Evolutionary conservation across 148 eudicot genomes (phyloP).

Genomic region (Diospyros lotus): DNA sequence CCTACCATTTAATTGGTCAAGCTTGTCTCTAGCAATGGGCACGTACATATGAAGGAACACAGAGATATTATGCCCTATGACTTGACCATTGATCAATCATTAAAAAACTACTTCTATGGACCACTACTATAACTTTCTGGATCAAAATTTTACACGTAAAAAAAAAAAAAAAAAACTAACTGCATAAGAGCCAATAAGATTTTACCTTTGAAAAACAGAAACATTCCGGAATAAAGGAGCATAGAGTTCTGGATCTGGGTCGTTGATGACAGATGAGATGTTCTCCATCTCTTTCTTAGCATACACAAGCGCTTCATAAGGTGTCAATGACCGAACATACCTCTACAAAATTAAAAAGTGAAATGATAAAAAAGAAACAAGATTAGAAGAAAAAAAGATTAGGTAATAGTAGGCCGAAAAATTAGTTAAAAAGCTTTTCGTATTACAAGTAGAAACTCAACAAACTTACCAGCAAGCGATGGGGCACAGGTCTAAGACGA

Average conservation of each 20-base stretch:
- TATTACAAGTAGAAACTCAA: background rate
- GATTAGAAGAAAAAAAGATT: too few species aligned
- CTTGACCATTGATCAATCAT: background rate
- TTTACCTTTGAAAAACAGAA: slow-evolving; percentile 70
- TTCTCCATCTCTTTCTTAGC: slow-evolving; percentile 67
- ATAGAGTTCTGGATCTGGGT: slow-evolving; percentile 67
- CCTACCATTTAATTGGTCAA: background rate
- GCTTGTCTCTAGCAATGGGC: background rate
- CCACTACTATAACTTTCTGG: too few species aligned
- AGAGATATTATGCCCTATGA: background rate
- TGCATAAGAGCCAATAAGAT: background rate
- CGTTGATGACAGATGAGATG: slow-evolving; percentile 38
- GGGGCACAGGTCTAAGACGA: slow-evolving; percentile 33
- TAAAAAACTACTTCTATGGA: too few species aligned
- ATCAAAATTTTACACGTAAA: too few species aligned
- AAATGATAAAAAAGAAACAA: background rate
- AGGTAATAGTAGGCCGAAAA: background rate
- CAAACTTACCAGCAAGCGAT: slow-evolving; percentile 46
- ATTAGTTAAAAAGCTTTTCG: background rate
- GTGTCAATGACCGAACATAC: slow-evolving; percentile 49
- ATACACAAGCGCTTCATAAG: slow-evolving; percentile 63
- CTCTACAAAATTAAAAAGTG: slow-evolving; percentile 37
- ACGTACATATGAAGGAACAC: background rate
- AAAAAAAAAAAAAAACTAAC: background rate
- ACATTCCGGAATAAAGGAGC: slow-evolving; percentile 77